Conservation (phyloP, 78 protist genomes). For the Dictyostelium firmibasis region DNA sequence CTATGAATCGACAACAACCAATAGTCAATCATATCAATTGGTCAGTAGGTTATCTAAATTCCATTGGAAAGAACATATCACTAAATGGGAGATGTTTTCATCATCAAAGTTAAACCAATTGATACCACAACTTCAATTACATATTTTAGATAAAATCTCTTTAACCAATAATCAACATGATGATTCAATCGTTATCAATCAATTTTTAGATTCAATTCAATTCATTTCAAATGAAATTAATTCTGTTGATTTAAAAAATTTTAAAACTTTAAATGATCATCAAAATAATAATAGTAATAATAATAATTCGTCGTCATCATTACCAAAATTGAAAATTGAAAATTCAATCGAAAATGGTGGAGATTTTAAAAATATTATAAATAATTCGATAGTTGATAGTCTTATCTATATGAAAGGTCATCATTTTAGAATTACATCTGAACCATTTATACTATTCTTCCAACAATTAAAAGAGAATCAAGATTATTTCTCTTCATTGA, state of each 20-base stretch:
- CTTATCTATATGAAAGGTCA: constrained; percentile 31
- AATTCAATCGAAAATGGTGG: neutral
- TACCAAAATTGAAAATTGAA: neutral
- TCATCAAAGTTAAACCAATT: constrained; percentile 39
- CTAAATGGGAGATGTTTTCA: constrained; percentile 40
- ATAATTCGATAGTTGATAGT: constrained; percentile 13
- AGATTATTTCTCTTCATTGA: neutral
- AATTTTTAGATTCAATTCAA: constrained; percentile 11
- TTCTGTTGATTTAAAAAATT: neutral
- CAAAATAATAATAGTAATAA: neutral
- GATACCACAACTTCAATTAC: constrained; percentile 8
- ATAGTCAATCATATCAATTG: neutral
- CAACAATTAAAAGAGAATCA: neutral
- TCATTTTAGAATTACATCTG: constrained; percentile 6
- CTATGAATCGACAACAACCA: neutral
- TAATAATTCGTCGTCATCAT: neutral
- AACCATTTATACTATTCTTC: constrained; percentile 4
- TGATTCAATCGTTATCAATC: neutral
- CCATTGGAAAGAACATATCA: constrained; percentile 1
- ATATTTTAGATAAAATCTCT: neutral
- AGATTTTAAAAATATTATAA: neutral
- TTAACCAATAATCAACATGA: neutral
- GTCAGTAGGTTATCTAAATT: constrained; percentile 27
- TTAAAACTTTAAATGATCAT: constrained; percentile 9
- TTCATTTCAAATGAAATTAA: constrained; percentile 17